Evolutionary conservation across 805 yeast genomes (phyloP), one percentile per base, ranked within the genome.

Genomic region (Gaillardinia entomophila): DNA sequence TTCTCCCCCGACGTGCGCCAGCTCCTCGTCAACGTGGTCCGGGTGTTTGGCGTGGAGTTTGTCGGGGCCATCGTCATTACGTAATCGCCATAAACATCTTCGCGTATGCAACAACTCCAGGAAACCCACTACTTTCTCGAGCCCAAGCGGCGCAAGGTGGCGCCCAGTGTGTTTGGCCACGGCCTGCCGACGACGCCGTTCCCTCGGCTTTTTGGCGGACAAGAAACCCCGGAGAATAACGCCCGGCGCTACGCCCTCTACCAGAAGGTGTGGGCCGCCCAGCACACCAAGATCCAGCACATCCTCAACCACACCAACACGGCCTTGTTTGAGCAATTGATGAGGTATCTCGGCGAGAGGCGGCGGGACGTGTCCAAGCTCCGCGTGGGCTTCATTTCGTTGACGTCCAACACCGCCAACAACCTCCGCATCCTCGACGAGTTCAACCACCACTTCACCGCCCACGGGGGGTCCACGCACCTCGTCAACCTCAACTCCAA

Each of bases 341-440:
- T 44, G 16, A 34, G 32, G 23, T 64, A 56, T 32, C 42, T 60
- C 30, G 32, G 37, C 11, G 39, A 34, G 18, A 31, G 30, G 11
- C 6, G 8, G 16, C 11, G 16, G 32, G 12, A 8, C 22, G 27
- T 30, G 11, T 16, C 18, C 6, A 55, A 56, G 35, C 37, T 63
- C 6, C 53, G 54, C 8, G 46, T 53, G 7, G 69, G 62, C 2
- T 61, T 55, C 33, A 45, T 66, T 13, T 62, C 51, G 37, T 43
- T 66, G 31, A 57, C 65, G 18, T 55, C 69, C 12, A 64, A 66
- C 40, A 58, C 58, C 8, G 68, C 69, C 23, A 65, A 64, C 39
- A 66, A 65, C 41, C 41, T 52, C 26, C 46, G 70, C 16, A 57
- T 63, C 10, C 41, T 66, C 16, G 48, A 59, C n/a, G 68, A 63